phyloP scores from a whole-genome alignment of 768 basidiomycete genomes.

The Gymnopilus dilepis region DNA sequence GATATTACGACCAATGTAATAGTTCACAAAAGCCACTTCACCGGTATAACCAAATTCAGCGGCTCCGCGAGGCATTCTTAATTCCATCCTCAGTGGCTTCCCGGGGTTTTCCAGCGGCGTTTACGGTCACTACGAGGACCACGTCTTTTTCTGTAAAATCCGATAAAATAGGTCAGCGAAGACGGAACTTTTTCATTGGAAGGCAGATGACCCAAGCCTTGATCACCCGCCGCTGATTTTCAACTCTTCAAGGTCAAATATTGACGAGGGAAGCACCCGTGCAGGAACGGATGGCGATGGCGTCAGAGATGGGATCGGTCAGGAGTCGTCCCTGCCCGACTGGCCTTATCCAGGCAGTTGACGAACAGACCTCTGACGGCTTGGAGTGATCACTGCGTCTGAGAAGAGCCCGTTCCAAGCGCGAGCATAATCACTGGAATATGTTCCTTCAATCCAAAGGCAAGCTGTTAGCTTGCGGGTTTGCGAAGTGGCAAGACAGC shows the following conservation, averaged over 20 bases:
- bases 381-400: neutral
- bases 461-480: too few relatives aligned
- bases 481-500: neutral
- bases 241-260: neutral
- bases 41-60: neutral
- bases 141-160: neutral
- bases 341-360: neutral
- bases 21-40: neutral
- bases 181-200: neutral
- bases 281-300: neutral
- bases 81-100: neutral
- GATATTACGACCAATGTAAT: neutral
- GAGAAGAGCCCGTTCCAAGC: neutral
- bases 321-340: neutral
- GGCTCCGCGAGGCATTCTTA: neutral
- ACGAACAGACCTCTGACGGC: neutral
- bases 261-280: neutral
- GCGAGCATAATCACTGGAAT: neutral
- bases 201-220: neutral
- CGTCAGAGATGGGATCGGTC: neutral
- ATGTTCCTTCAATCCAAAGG: neutral
- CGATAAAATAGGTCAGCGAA: neutral
- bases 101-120: neutral
- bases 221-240: conserved; percentile 4
- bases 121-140: neutral